Base-by-base conservation (phyloP, 345 rosid genomes). In the Hibiscus syriacus region DNA sequence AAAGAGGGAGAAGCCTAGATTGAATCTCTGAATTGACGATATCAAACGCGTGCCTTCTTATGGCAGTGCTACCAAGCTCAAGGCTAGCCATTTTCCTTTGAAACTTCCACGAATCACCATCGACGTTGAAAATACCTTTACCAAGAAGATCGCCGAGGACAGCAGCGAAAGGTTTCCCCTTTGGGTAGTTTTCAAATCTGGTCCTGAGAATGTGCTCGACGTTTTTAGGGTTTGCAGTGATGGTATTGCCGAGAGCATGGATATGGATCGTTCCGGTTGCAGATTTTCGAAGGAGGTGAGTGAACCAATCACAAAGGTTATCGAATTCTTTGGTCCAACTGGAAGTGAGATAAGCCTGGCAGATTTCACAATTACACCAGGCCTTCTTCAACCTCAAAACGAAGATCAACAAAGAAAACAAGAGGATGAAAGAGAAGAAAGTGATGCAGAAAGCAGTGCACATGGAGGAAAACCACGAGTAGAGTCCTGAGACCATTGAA, bases 121-220 rank as follows among this genome's bases (percentile, higher is more conserved):
- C 95, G 9, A 78, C 84, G 50, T 79, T 83, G 79, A 88, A 88
- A 30, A 88, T 88, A 17, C 95, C 95, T 5, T 66, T 25, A 3
- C 95, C 91, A n/a, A 88, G 80, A 14, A 88, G 81, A 70, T 88
- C 95, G 3, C 87, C 87, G 13, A 88, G 74, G 64, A 86, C 70
- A 2, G 74, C 63, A 1, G 86, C 78, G 76, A 86, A 84, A 2
- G 76, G 83, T 46, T 86, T 83, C 8, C 95, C 95, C 72, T 86
- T 88, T 0, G 91, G 95, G 76, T 84, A 88, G 76, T 88, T 88
- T 16, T 73, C 67, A 77, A 88, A 88, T 29, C 67, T 80, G 17
- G 85, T 77, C 46, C 71, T 79, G 79, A 88, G 87, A 48, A 88
- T 81, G 82, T 88, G 73, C 49, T 86, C 83, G 2, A 88, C 84